phyloP scores from a whole-genome alignment of 441 rosid species.

The Capsella rubella region DNA sequence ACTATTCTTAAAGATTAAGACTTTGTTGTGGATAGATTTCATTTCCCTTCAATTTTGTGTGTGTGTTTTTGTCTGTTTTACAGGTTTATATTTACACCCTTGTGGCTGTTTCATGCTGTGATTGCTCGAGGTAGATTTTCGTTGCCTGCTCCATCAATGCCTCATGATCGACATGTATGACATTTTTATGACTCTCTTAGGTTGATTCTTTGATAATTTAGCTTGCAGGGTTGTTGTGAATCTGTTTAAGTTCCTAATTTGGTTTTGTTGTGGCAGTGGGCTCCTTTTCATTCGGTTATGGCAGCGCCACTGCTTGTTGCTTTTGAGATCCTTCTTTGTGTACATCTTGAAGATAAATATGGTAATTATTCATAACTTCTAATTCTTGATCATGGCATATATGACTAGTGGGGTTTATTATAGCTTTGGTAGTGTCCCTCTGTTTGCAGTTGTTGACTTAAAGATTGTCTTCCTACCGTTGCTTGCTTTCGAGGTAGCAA shows the following conservation, averaged over 20 bases:
- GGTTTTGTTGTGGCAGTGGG: constrained; percentile 66
- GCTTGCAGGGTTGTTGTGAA: neutral
- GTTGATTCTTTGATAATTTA: neutral
- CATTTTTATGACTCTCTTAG: neutral
- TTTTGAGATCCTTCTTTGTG: constrained; percentile 69
- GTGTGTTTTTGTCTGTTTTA: constrained; percentile 31
- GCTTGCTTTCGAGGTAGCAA: constrained; percentile 63
- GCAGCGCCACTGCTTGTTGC: constrained; percentile 70
- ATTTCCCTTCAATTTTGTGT: neutral
- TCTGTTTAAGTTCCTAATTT: neutral
- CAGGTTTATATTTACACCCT: constrained; percentile 68
- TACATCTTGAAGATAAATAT: constrained; percentile 58
- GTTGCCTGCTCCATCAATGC: constrained; percentile 71
- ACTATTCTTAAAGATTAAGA: neutral
- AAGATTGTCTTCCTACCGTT: constrained; percentile 68
- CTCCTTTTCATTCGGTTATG: constrained; percentile 61
- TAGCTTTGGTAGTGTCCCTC: constrained; percentile 25
- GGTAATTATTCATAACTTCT: constrained; percentile 40
- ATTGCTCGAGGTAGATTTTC: constrained; percentile 76
- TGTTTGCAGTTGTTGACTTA: constrained; percentile 60
- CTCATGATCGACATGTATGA: constrained; percentile 68
- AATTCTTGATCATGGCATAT: neutral
- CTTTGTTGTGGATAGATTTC: neutral
- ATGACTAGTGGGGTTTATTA: constrained; percentile 1
- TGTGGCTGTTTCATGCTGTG: constrained; percentile 68